Percentiles rank a stretch among this genome's conserved stretches.
phyloP scores from a whole-genome alignment of 768 basidiomycete genomes.

The Leccinellum albellum region DNA sequence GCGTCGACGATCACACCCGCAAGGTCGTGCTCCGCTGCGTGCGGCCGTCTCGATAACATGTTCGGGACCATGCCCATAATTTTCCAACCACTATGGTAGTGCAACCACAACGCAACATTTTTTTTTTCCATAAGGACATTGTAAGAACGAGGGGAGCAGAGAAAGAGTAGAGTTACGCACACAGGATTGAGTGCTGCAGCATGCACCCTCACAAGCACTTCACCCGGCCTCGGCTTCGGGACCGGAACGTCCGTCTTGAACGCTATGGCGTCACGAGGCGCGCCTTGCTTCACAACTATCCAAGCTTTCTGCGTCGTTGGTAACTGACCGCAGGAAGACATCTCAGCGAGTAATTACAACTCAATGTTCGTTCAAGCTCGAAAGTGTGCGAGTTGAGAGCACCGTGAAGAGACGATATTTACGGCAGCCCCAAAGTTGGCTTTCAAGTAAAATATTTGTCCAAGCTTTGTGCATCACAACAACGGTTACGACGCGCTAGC shows the following conservation, averaged over 20 bases:
- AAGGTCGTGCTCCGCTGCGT: constrained; percentile 58
- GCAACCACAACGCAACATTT: neutral
- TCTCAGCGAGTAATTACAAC: neutral
- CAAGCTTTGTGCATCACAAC: too few species aligned
- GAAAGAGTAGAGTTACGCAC: constrained; percentile 32
- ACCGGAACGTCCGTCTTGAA: constrained; percentile 28
- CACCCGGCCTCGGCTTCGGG: constrained; percentile 34
- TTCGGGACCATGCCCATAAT: constrained; percentile 47
- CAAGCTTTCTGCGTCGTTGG: constrained; percentile 29
- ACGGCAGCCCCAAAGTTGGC: neutral
- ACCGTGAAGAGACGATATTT: neutral
- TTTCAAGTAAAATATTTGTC: neutral
- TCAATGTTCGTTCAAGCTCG: neutral
- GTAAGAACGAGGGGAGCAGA: neutral
- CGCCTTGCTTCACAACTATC: constrained; percentile 29
- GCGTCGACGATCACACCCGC: constrained; percentile 58
- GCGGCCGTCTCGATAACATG: constrained; percentile 45
- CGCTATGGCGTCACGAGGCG: constrained; percentile 28
- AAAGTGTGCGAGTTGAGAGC: neutral
- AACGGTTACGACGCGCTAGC: too few species aligned
- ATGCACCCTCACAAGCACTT: constrained; percentile 50
- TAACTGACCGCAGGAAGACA: constrained; percentile 7
- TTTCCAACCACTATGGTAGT: constrained; percentile 51
- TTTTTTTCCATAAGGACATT: neutral
- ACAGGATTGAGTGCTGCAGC: constrained; percentile 67